Conservation (phyloP, 2,329 filamentous ascomycete species). For the Pseudogymnoascus sp. region DNA sequence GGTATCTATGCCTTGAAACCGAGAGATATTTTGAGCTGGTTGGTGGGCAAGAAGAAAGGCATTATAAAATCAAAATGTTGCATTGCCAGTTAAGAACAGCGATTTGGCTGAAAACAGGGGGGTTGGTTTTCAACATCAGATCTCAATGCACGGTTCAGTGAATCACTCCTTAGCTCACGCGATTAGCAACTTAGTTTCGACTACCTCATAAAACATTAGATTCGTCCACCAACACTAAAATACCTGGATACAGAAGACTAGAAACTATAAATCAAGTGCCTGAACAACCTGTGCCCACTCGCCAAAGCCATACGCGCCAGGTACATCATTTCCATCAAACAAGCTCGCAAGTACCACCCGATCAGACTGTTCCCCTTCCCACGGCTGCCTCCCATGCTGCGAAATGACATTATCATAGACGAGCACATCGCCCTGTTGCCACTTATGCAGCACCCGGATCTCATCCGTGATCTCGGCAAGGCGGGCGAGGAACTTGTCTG, state of each 20-base stretch:
- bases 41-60: neutral
- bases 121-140: neutral
- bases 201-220: neutral
- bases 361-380: constrained; percentile 38
- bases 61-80: neutral
- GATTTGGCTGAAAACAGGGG: neutral
- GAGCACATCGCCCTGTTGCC: constrained; percentile 39
- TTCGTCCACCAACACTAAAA: neutral
- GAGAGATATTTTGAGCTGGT: neutral
- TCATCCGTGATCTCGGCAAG: constrained; percentile 40
- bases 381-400: constrained; percentile 41
- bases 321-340: constrained; percentile 35
- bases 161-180: neutral
- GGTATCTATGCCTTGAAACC: neutral
- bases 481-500: constrained; percentile 35
- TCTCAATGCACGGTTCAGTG: neutral
- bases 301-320: constrained; percentile 34
- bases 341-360: constrained; percentile 39
- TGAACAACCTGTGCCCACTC: constrained; percentile 41
- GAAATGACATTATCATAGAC: constrained; percentile 42
- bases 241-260: neutral
- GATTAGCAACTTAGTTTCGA: neutral
- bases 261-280: constrained; percentile 29
- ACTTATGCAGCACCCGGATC: constrained; percentile 40
- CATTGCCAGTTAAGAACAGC: neutral